Evolutionary conservation across 2,329 filamentous ascomycete species (phyloP).

Genomic region (Claviceps digitariae): DNA sequence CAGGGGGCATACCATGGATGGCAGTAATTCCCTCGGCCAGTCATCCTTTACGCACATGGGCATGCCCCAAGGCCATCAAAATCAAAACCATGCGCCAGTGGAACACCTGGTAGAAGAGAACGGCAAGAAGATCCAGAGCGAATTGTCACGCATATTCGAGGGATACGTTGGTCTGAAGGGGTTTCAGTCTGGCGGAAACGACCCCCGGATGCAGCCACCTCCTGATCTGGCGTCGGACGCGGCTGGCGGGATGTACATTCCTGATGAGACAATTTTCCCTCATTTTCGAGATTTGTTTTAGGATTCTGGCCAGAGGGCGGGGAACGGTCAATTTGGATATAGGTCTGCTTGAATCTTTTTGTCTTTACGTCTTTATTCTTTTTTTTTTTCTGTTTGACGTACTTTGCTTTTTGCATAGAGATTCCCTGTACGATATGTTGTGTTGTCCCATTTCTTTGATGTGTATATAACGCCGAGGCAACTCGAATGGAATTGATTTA

Average conservation of each 20-base stretch:
- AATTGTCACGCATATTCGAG: constrained; percentile 37
- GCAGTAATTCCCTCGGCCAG: constrained; percentile 8
- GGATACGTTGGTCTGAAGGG: constrained; percentile 23
- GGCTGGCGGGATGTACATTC: constrained; percentile 8
- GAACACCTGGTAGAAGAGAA: constrained; percentile 22
- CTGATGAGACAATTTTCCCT: constrained; percentile 21
- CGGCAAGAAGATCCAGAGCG: constrained; percentile 35
- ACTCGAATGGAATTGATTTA: too few relatives aligned
- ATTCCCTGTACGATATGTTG: neutral
- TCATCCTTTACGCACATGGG: constrained; percentile 17
- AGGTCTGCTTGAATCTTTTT: neutral
- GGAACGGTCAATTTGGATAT: neutral
- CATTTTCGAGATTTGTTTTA: constrained; percentile 26
- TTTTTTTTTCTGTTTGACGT: neutral
- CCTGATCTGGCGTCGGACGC: constrained; percentile 12
- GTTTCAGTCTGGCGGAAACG: constrained; percentile 17
- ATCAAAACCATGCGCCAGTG: neutral
- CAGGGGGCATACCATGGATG: constrained; percentile 20
- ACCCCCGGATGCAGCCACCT: constrained; percentile 12
- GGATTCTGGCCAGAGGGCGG: neutral
- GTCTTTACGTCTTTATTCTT: neutral
- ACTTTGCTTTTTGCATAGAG: neutral
- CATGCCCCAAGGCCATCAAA: constrained; percentile 9
- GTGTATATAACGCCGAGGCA: neutral
- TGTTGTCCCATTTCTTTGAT: neutral